Percentiles rank a stretch among this genome's conserved stretches.
phyloP scores from a whole-genome alignment of 1,139 yeast species.

The Lodderomyces theae region DNA sequence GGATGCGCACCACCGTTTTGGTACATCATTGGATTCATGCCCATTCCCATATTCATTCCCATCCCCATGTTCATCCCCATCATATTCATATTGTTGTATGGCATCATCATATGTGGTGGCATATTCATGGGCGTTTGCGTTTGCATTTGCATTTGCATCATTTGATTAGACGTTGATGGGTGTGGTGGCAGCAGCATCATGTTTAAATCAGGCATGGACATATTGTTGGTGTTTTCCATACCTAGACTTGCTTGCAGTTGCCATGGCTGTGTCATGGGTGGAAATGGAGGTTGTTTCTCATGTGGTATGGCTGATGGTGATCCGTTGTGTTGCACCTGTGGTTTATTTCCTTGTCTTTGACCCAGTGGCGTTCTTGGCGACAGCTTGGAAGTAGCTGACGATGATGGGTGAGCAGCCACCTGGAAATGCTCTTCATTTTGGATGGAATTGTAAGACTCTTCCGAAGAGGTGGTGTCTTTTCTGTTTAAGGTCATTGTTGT shows the following conservation, averaged over 20 bases:
- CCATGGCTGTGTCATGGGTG: constrained; percentile 4
- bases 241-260: constrained; percentile 1
- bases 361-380: neutral
- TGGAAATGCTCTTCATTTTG: constrained; percentile 39
- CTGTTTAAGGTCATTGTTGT: constrained; percentile 19
- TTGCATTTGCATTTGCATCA: constrained; percentile 7
- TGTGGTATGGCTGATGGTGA: constrained; percentile 1
- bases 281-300: neutral
- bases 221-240: neutral
- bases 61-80: constrained; percentile 4
- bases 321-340: neutral
- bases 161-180: constrained; percentile 9
- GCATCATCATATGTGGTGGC: constrained; percentile 1
- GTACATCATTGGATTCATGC: constrained; percentile 21
- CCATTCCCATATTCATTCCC: constrained; percentile 9
- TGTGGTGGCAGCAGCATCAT: constrained; percentile 3
- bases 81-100: constrained; percentile 2
- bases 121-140: constrained; percentile 5
- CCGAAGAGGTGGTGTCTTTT: constrained; percentile 29
- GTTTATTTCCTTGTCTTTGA: constrained; percentile 6
- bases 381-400: neutral
- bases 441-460: constrained; percentile 33
- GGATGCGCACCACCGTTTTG: constrained; percentile 21
- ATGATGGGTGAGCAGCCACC: constrained; percentile 20
- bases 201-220: constrained; percentile 5